Evolutionary conservation across 2,329 filamentous ascomycete genomes (phyloP), one percentile per base, ranked within the genome.

Genomic region (Penicillium sp.): DNA sequence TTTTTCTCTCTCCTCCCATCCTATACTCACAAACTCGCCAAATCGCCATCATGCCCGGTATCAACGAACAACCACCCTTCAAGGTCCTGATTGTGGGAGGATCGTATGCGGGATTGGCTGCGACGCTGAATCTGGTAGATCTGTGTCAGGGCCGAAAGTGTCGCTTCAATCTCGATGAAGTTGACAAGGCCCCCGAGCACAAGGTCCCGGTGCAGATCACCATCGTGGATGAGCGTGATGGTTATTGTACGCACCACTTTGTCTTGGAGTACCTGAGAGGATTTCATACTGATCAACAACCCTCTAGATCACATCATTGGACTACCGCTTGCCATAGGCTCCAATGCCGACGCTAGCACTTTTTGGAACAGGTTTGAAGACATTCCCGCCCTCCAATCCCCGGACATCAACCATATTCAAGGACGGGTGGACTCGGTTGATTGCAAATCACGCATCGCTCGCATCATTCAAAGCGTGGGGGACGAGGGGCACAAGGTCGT

Each of bases 181-280:
- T 75, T 76, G 46, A 78, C 74, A 32, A 75, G 85, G 50, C 77
- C 81, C 4, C 72, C 88, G 13, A 81, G 27, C 27, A 38, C 14
- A 53, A n/a, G 21, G 34, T 53, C 27, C 31, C 44, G 2, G 50
- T 53, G 4, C 44, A 90, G 36, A 84, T 91, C 50, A 90, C 86
- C 42, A 81, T 92, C 31, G 83, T 89, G 21, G 88, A 91, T 65
- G 87, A 91, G 73, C 79, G 87, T 18, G 88, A 91, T 75, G 89
- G 89, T 13, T 91, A 84, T 70, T 91, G 88, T 91, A 77, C 64
- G 86, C 74, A 4, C 8, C 11, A 38, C 36, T 16, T 36, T 31
- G 32, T 9, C 32, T 4, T 29, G 10, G 3, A 54, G 10, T 0
- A 18, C 21, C 9, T 18, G 18, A 11, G 46, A 24, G 3, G 4